Evolutionary conservation across 192 early-diverging fungal species (phyloP).

Genomic region (Coemansia sp.): DNA sequence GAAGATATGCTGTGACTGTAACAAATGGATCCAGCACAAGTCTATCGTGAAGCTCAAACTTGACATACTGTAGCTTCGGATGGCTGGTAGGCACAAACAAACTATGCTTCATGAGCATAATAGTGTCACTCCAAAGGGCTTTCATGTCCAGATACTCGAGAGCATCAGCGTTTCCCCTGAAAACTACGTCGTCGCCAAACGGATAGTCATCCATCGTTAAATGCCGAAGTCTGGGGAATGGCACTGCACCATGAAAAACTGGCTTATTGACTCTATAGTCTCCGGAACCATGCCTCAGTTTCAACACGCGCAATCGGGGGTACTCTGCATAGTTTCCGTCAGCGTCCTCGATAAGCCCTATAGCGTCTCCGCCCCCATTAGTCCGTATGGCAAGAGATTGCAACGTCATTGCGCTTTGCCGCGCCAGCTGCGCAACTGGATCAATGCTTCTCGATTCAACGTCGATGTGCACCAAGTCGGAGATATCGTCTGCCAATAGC

Average conservation of each 20-base stretch:
- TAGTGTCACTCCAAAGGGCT: background rate
- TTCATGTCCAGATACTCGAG: background rate
- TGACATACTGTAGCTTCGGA: background rate
- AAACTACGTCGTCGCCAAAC: slow-evolving; percentile 10
- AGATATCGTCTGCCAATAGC: background rate
- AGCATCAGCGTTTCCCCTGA: background rate
- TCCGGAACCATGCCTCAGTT: no score
- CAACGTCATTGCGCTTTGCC: background rate
- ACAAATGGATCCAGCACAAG: background rate
- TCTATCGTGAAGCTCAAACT: background rate
- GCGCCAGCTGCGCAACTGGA: background rate
- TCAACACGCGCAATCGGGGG: no score
- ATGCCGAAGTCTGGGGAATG: background rate
- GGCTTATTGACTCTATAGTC: no score
- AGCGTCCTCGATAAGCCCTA: background rate
- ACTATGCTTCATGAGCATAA: background rate
- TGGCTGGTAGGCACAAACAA: background rate
- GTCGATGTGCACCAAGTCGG: background rate
- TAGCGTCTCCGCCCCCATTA: background rate
- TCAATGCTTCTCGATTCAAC: background rate
- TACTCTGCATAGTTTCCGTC: no score
- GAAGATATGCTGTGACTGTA: background rate
- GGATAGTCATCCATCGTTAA: background rate
- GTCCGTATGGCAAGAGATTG: background rate
- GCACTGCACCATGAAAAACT: background rate